Evolutionary conservation across 805 yeast genomes (phyloP).

Genomic region (Starmerella floris): DNA sequence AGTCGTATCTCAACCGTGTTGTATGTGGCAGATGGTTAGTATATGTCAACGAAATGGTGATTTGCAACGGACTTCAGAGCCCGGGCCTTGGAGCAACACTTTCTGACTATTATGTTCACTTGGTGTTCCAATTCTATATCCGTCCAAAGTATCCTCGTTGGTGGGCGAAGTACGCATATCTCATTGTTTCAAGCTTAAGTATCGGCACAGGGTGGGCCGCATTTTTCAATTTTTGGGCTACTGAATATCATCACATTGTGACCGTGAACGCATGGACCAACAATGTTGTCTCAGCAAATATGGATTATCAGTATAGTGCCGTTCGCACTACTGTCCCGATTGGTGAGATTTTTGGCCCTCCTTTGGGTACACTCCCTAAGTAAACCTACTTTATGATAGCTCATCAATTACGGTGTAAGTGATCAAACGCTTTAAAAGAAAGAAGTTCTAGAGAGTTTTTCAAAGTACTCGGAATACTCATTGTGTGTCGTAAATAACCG

Average conservation of each 20-base stretch:
- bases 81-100: constrained; percentile 18
- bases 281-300: constrained; percentile 3
- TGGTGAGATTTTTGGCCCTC: constrained; percentile 13
- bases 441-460: too few relatives aligned
- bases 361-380: constrained; percentile 8
- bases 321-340: constrained; percentile 1
- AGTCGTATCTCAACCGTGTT: constrained; percentile 18
- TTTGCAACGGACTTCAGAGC: background rate
- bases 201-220: constrained; percentile 41
- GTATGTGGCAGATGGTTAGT: constrained; percentile 26
- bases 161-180: constrained; percentile 44
- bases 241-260: constrained; percentile 25
- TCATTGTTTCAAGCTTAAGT: constrained; percentile 36
- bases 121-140: constrained; percentile 34
- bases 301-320: background rate
- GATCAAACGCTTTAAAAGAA: too few relatives aligned
- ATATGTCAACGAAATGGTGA: constrained; percentile 13
- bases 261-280: constrained; percentile 41
- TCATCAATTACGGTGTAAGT: background rate
- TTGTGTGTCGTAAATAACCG: too few relatives aligned
- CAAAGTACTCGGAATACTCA: background rate
- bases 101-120: constrained; percentile 31
- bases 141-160: constrained; percentile 33
- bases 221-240: constrained; percentile 33
- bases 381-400: background rate